Evolutionary conservation across 441 rosid genomes (phyloP).

Genomic region (Populus trichocarpa): DNA sequence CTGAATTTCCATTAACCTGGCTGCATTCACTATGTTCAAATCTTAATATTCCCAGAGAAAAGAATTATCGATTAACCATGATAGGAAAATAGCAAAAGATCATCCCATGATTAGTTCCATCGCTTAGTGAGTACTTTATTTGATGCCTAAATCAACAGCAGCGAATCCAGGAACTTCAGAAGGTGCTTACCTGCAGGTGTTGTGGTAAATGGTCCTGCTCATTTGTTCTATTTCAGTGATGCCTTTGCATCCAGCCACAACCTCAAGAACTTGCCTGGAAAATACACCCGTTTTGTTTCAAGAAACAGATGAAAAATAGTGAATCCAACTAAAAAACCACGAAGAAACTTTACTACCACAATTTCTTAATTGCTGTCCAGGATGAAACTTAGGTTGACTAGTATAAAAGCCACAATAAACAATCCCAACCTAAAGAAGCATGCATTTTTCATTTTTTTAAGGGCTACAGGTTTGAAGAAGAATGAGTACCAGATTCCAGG

Average conservation of each 20-base stretch:
- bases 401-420: not conserved
- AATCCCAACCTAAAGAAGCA: not conserved
- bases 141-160: not conserved
- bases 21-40: not conserved
- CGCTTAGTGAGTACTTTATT: not conserved
- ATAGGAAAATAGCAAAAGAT: constrained; percentile 1
- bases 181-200: constrained; percentile 71
- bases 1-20: not conserved
- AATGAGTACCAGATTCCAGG: not conserved
- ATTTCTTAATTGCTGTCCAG: not conserved
- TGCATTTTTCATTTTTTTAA: not conserved
- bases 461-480: not conserved
- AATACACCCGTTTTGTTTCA: constrained; percentile 1
- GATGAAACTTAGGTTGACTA: not conserved
- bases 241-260: constrained; percentile 87
- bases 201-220: constrained; percentile 72
- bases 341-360: not conserved
- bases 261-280: constrained; percentile 91
- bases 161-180: constrained; percentile 5
- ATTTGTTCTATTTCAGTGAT: constrained; percentile 53
- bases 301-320: not conserved
- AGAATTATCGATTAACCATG: constrained; percentile 7
- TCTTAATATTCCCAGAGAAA: not conserved
- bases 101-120: not conserved
- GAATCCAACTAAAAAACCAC: not conserved